Percentiles rank a stretch among this genome's conserved stretches.
phyloP scores from a whole-genome alignment of 192 early-diverging fungal species.

The Gamsiella multidivaricata region DNA sequence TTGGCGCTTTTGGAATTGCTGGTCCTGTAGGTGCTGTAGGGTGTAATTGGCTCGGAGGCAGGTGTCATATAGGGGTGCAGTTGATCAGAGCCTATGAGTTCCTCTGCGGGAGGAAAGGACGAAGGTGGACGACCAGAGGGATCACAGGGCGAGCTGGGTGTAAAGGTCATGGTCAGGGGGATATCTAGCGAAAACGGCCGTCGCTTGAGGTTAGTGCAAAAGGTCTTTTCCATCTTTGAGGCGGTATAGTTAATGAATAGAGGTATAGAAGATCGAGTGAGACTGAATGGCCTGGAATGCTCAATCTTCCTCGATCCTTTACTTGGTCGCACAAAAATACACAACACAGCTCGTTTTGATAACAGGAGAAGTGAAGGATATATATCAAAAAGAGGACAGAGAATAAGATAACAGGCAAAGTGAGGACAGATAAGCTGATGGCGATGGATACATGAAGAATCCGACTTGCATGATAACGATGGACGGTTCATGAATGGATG shows the following conservation, averaged over 20 bases:
- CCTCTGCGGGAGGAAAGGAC: constrained; percentile 33
- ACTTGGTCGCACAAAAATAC: neutral
- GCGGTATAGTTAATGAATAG: too few species aligned
- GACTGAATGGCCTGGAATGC: too few species aligned
- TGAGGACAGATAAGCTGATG: neutral
- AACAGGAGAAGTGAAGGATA: neutral
- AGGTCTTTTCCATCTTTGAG: constrained; percentile 16
- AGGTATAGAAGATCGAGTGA: too few species aligned
- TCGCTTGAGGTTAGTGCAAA: constrained; percentile 15
- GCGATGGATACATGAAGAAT: too few species aligned
- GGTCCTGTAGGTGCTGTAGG: neutral
- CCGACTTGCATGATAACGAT: too few species aligned
- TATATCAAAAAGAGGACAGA: neutral
- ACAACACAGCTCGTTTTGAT: neutral
- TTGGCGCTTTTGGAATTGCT: neutral
- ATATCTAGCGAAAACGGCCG: constrained; percentile 36
- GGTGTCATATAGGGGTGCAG: constrained; percentile 46
- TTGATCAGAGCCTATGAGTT: constrained; percentile 18
- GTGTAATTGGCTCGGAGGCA: neutral
- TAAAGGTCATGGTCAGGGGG: constrained; percentile 47
- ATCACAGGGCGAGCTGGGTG: constrained; percentile 47
- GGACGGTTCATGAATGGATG: too few species aligned
- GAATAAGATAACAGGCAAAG: neutral
- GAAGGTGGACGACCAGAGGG: constrained; percentile 21
- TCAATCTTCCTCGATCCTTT: neutral